Evolutionary conservation across 306 rosid species (phyloP).

Genomic region (Vigna reflexopilosa): DNA sequence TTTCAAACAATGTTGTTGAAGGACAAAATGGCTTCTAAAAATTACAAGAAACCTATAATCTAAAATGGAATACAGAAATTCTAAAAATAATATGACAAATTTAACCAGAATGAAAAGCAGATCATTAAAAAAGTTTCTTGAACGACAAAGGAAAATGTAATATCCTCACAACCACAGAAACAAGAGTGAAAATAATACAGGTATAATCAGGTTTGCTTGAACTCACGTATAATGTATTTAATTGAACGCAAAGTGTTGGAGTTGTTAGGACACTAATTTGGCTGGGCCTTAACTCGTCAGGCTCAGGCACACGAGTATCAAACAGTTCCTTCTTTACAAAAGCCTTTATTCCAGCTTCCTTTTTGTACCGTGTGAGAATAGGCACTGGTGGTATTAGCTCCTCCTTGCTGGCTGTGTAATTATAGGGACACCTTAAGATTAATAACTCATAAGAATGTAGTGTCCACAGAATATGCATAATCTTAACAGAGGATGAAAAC

Average conservation of each 20-base stretch:
- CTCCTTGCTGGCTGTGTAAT: conserved; percentile 84
- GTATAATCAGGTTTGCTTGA: conserved; percentile 37
- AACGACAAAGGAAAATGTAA: not conserved
- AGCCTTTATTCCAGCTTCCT: conserved; percentile 95
- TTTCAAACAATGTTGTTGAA: not conserved
- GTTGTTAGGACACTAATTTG: conserved; percentile 82
- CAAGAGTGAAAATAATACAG: conserved; percentile 27
- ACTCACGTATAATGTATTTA: conserved; percentile 94
- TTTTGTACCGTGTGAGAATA: conserved; percentile 86
- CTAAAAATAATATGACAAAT: not conserved
- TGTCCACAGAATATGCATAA: conserved; percentile 39
- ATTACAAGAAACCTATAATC: not conserved
- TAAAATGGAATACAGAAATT: not conserved
- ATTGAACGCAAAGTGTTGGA: conserved; percentile 85
- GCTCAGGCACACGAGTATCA: conserved; percentile 86
- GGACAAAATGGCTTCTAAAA: conserved; percentile 3
- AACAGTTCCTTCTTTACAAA: conserved; percentile 95
- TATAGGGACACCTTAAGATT: conserved; percentile 44
- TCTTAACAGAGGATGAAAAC: conserved; percentile 27
- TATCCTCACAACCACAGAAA: not conserved
- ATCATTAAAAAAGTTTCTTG: not conserved
- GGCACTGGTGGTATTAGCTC: conserved; percentile 93
- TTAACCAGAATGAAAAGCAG: not conserved
- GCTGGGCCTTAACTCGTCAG: conserved; percentile 77
- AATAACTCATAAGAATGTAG: conserved; percentile 26